Evolutionary conservation across 2,329 filamentous ascomycete species (phyloP).

Genomic region (Xylariaceae sp.): DNA sequence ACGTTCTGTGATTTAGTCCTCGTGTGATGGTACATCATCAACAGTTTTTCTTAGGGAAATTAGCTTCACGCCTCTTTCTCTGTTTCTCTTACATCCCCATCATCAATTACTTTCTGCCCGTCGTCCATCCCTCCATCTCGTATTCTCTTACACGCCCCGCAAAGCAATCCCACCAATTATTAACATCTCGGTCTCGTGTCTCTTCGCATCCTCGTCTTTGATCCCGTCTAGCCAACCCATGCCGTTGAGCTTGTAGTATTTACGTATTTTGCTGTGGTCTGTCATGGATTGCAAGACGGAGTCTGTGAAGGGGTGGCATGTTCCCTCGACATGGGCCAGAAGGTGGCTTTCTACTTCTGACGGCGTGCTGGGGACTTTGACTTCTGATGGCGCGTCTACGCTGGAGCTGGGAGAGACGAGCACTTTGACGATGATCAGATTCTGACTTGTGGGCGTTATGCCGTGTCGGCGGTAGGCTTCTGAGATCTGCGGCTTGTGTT

Average conservation of each 20-base stretch:
- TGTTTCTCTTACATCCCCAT: background rate
- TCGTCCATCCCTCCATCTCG: background rate
- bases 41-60: no score
- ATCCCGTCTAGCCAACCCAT: constrained; percentile 49
- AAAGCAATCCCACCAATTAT: constrained; percentile 77
- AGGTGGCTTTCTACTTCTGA: constrained; percentile 60
- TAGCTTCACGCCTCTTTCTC: no score
- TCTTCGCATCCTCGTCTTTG: constrained; percentile 42
- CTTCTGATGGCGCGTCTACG: constrained; percentile 3
- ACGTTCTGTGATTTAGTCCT: no score
- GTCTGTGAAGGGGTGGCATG: constrained; percentile 58
- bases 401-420: constrained; percentile 43
- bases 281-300: constrained; percentile 55
- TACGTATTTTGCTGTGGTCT: constrained; percentile 70
- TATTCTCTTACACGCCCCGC: constrained; percentile 50
- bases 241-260: constrained; percentile 80
- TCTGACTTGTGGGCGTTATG: constrained; percentile 65
- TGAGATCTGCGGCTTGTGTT: constrained; percentile 62
- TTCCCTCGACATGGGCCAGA: constrained; percentile 58
- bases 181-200: constrained; percentile 62
- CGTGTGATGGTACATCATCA: no score
- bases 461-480: constrained; percentile 90
- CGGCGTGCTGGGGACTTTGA: constrained; percentile 25
- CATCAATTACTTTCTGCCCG: background rate
- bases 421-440: constrained; percentile 81